Evolutionary conservation across 768 basidiomycete species (phyloP), one percentile per base, ranked within the genome.

Genomic region (Panaeolus cyanescens): DNA sequence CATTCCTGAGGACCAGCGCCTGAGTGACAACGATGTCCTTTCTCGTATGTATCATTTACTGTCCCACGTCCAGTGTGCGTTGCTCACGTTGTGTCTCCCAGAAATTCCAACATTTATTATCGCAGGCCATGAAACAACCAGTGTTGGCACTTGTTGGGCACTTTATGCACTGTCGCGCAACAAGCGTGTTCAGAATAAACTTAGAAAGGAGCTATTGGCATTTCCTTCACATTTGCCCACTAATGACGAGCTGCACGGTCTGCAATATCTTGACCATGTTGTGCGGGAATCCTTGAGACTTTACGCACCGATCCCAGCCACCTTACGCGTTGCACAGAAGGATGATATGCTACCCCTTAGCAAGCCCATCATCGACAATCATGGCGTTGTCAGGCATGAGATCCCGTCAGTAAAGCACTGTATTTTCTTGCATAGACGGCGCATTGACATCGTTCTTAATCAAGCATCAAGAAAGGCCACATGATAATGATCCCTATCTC

Each of bases 181-280:
- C 54, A 77, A 78, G 0, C 74, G 78, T 0, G 71, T 82, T 3
- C 89, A 91, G 60, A 72, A 65, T 13, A 83, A 81, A 60, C 79
- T 92, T 0, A 79, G 88, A 1, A 78, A 81, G 1, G 90, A 92
- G 66, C 73, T 88, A 2, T 66, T 80, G 4, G 68, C 71, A 0
- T 73, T 87, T 4, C 69, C 78, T 0, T 85, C 83, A 0, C 83
- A 88, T 5, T 82, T 72, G 0, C 89, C 89, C 2, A 79, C 81
- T 1, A 89, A 91, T 85, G 90, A 92, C 40, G 81, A 87, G 20
- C 77, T 93, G 2, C 81, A 83, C 59, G 74, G 79, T 5, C 77
- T 93, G 5, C 82, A 87, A 0, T 91, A 89, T 66, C 84, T 93
- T 20, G 90, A 91, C 63, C 74, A 75, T 17, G 81, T 89, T 17